phyloP scores from a whole-genome alignment of 1,139 yeast genomes.

The Debaryomyces fabryi region DNA sequence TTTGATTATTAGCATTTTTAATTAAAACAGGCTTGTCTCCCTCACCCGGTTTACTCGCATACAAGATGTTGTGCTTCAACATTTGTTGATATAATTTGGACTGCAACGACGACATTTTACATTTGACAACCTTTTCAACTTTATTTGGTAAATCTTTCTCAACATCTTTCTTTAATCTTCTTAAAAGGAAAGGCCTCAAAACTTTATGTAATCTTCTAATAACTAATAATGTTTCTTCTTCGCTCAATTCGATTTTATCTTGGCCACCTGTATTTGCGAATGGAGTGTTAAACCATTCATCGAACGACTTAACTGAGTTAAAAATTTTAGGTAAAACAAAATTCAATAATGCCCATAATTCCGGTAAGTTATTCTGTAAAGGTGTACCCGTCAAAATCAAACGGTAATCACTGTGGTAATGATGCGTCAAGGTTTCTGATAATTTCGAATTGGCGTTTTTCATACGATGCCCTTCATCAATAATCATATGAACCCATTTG shows the following conservation, averaged over 20 bases:
- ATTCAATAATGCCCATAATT: constrained; percentile 79
- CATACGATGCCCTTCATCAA: constrained; percentile 90
- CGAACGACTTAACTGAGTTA: constrained; percentile 83
- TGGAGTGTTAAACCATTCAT: constrained; percentile 87
- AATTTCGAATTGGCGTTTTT: constrained; percentile 77
- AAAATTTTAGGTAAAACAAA: constrained; percentile 80
- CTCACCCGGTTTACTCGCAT: constrained; percentile 55
- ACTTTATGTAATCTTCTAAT: constrained; percentile 96
- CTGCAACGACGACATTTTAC: constrained; percentile 91
- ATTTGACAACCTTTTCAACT: constrained; percentile 91
- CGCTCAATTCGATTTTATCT: constrained; percentile 75
- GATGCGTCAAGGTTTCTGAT: constrained; percentile 70
- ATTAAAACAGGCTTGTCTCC: constrained; percentile 56
- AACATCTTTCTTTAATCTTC: constrained; percentile 96
- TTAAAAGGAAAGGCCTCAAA: constrained; percentile 86
- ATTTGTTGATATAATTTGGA: constrained; percentile 75
- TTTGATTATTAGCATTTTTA: constrained; percentile 86
- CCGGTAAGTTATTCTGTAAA: constrained; percentile 81
- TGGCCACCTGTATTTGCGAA: constrained; percentile 82
- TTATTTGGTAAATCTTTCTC: constrained; percentile 96
- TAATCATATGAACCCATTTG: constrained; percentile 84
- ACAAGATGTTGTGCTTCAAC: constrained; percentile 69
- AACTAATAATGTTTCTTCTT: constrained; percentile 93
- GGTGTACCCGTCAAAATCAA: constrained; percentile 88
- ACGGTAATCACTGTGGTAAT: constrained; percentile 73